Conservation (phyloP, 1,139 yeast genomes). For the Nakaseomyces glabratus region DNA sequence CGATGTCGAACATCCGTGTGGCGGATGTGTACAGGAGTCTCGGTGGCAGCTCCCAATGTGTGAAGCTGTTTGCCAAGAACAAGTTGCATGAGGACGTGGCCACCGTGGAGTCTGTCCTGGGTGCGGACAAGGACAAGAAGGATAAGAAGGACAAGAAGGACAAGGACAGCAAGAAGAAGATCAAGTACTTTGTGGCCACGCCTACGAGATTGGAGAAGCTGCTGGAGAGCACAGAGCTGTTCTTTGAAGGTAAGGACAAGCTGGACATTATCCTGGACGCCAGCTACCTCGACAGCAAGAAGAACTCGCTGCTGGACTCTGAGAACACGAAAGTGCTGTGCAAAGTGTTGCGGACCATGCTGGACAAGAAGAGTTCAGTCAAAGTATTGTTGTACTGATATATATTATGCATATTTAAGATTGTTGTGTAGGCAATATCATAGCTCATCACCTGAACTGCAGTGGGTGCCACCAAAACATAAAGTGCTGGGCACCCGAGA, state of each 20-base stretch:
- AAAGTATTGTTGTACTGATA: slow-evolving; percentile 25
- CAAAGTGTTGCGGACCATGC: slow-evolving; percentile 22
- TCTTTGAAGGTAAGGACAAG: slow-evolving; percentile 42
- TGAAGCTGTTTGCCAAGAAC: slow-evolving; percentile 56
- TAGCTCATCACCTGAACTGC: too few relatives aligned
- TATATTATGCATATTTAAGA: too few relatives aligned
- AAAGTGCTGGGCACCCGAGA: too few relatives aligned
- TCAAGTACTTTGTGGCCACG: slow-evolving; percentile 43
- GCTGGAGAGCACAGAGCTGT: slow-evolving; percentile 35
- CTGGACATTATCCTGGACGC: slow-evolving; percentile 52
- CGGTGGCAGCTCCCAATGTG: slow-evolving; percentile 40
- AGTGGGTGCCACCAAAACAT: too few relatives aligned
- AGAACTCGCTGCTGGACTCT: slow-evolving; percentile 24
- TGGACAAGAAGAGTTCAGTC: slow-evolving; percentile 30
- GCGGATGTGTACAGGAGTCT: slow-evolving; percentile 36
- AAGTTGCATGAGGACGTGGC: slow-evolving; percentile 50
- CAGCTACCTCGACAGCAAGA: slow-evolving; percentile 50
- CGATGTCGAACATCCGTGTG: slow-evolving; percentile 30
- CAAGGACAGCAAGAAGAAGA: slow-evolving; percentile 12
- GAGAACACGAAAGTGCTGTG: slow-evolving; percentile 24
- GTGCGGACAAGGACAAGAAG: slow-evolving; percentile 8
- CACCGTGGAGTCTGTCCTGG: slow-evolving; percentile 26
- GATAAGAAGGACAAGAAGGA: too few relatives aligned
- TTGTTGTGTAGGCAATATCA: too few relatives aligned
- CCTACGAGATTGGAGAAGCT: slow-evolving; percentile 51